Base-by-base conservation (phyloP, 106 monocot species). In the Dendrobium officinale region DNA sequence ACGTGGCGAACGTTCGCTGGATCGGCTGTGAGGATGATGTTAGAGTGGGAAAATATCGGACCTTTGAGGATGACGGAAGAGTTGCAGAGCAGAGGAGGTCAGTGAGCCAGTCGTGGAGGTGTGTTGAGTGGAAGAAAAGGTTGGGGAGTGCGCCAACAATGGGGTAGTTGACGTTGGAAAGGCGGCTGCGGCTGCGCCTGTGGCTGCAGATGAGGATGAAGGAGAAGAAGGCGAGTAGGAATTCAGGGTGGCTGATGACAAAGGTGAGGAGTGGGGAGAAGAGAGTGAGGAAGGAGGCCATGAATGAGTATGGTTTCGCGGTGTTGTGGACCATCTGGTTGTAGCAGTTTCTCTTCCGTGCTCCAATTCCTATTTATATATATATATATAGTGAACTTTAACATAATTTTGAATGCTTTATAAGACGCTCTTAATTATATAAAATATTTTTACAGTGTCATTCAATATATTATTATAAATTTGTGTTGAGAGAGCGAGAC, bases 1-100 rank as follows among this genome's bases (percentile, higher is more conserved):
- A 81, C 56, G 49, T 81, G 73, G 54, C 73, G 72, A 55, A 81
- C 73, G 13, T 74, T 42, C 33, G 81, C 73, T 42, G 81, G 81
- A 41, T 81, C 81, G 27, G 55, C 73, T 1, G 55, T 78, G 61
- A 81, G 54, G 70, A 44, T 5, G 44, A 77, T 1, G 73, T 73
- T 55, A 45, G 20, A 24, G 73, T 6, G 3, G 55, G 27, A 7
- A 55, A 37, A 37, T 43, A 17, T 17, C 2, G 81, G 81, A 9
- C 55, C 55, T 1, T 4, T 29, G 81, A 81, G 54, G 7, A 51
- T 3, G 55, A 55, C 54, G 55, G 55, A 73, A 55, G 40, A 54
- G 16, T 55, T 55, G 73, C 33, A 2, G 29, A 51, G 9, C 74
- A 31, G 56, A 81, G 81, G 41, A 42, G 22, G 55, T 54, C 73